These are phyloP conservation scores for Suhomyces chickasaworum DNA, from an alignment of 1,139 yeast genomes.

Conservation along the genomic window DNA sequence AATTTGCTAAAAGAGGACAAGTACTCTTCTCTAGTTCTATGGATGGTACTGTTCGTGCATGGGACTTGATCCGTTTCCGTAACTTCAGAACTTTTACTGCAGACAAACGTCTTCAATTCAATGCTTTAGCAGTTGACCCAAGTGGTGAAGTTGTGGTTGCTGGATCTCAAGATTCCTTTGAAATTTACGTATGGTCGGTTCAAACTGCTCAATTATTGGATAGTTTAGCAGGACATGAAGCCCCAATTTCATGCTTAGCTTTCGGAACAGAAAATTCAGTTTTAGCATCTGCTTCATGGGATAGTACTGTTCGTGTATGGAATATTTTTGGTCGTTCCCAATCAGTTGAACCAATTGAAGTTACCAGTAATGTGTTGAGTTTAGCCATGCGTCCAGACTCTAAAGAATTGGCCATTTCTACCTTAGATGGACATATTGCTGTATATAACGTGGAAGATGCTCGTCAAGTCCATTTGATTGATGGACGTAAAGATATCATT, in stretches of 20 bases:
- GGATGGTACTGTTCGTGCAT: slow-evolving; percentile 97
- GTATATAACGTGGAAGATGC: slow-evolving; percentile 85
- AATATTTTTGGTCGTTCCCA: slow-evolving; percentile 83
- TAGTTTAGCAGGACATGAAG: slow-evolving; percentile 88
- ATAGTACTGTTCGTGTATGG: slow-evolving; percentile 91
- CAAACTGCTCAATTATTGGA: slow-evolving; percentile 93
- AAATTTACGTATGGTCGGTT: slow-evolving; percentile 94
- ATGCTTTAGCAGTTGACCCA: slow-evolving; percentile 91
- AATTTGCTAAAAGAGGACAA: slow-evolving; percentile 84
- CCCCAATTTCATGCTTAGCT: slow-evolving; percentile 86
- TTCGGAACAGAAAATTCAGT: slow-evolving; percentile 81
- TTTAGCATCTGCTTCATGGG: slow-evolving; percentile 96
- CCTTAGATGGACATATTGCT: slow-evolving; percentile 85
- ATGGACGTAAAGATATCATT: slow-evolving; percentile 81
- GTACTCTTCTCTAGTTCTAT: slow-evolving; percentile 87
- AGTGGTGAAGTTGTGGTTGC: slow-evolving; percentile 97
- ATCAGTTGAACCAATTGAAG: slow-evolving; percentile 87
- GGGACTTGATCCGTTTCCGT: slow-evolving; percentile 92
- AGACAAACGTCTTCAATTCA: slow-evolving; percentile 83
- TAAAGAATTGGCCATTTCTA: slow-evolving; percentile 81
- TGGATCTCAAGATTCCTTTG: slow-evolving; percentile 88
- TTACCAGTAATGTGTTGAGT: slow-evolving; percentile 82
- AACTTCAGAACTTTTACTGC: slow-evolving; percentile 95
- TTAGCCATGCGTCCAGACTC: slow-evolving; percentile 91
- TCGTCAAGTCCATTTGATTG: slow-evolving; percentile 79